Evolutionary conservation across 2,329 filamentous ascomycete genomes (phyloP).

Genomic region (Epichloe scottii): DNA sequence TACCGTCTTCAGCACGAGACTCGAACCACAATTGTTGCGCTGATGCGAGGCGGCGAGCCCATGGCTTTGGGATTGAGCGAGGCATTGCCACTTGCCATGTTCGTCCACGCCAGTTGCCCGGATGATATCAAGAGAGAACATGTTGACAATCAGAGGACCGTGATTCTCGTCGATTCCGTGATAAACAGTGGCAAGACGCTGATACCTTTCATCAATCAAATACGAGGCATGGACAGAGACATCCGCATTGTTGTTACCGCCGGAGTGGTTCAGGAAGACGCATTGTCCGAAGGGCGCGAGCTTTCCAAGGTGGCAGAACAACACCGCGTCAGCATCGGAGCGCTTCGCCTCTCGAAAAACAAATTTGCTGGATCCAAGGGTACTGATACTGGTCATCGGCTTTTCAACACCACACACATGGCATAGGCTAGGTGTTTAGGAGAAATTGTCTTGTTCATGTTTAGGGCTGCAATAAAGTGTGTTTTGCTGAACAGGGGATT

Average conservation of each 20-base stretch:
- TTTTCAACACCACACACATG: constrained; percentile 45
- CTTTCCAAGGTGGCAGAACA: constrained; percentile 11
- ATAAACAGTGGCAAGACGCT: constrained; percentile 44
- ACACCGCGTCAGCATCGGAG: constrained; percentile 27
- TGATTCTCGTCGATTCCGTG: constrained; percentile 48
- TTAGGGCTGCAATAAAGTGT: too few species aligned
- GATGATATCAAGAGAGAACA: constrained; percentile 30
- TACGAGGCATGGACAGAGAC: constrained; percentile 26
- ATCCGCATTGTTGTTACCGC: constrained; percentile 41
- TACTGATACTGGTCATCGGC: constrained; percentile 46
- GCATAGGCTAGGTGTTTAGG: constrained; percentile 8
- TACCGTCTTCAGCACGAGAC: constrained; percentile 33
- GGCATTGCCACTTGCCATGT: constrained; percentile 36
- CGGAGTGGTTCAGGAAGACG: constrained; percentile 37
- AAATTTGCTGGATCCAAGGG: constrained; percentile 37
- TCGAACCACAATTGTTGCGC: constrained; percentile 38
- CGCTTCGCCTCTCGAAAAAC: constrained; percentile 43
- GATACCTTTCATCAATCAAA: constrained; percentile 31
- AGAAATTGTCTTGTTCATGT: too few species aligned
- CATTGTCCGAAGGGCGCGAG: constrained; percentile 8
- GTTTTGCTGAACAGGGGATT: too few species aligned
- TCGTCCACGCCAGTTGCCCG: constrained; percentile 31
- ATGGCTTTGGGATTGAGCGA: constrained; percentile 47
- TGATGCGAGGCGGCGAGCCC: constrained; percentile 53
- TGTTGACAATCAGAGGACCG: constrained; percentile 23